Evolutionary conservation across 73 alveolate genomes (phyloP).

Genomic region (Paramecium tetraurelia): DNA sequence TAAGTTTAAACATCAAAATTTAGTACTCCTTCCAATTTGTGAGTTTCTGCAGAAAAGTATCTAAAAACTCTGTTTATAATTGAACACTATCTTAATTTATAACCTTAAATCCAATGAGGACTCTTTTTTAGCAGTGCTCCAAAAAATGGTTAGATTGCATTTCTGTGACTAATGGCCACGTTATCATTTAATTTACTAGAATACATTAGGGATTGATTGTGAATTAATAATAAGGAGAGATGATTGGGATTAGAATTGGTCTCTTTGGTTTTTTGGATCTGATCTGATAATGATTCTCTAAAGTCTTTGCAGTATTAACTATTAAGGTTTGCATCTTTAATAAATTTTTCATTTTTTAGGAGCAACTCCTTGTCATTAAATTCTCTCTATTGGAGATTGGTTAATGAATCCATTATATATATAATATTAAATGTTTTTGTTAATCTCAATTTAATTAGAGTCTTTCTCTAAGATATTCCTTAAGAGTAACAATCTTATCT

Average conservation of each 20-base stretch:
- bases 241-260: not conserved
- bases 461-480: slow-evolving; percentile 48
- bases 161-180: not conserved
- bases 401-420: not conserved
- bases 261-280: not conserved
- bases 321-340: not conserved
- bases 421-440: not conserved
- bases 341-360: not conserved
- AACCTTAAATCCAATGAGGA: slow-evolving; percentile 40
- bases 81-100: not conserved
- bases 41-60: not conserved
- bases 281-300: not conserved
- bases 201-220: not conserved
- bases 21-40: not conserved
- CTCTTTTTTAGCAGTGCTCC: not conserved
- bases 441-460: slow-evolving; percentile 30
- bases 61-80: slow-evolving; percentile 6
- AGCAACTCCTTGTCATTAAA: not conserved
- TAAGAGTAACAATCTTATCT: slow-evolving; percentile 48
- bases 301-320: not conserved
- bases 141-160: not conserved
- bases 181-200: not conserved
- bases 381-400: not conserved
- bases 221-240: not conserved
- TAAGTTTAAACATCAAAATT: slow-evolving; percentile 32